phyloP scores from a whole-genome alignment of 2,329 filamentous ascomycete genomes.

The Zasmidium angulare region DNA sequence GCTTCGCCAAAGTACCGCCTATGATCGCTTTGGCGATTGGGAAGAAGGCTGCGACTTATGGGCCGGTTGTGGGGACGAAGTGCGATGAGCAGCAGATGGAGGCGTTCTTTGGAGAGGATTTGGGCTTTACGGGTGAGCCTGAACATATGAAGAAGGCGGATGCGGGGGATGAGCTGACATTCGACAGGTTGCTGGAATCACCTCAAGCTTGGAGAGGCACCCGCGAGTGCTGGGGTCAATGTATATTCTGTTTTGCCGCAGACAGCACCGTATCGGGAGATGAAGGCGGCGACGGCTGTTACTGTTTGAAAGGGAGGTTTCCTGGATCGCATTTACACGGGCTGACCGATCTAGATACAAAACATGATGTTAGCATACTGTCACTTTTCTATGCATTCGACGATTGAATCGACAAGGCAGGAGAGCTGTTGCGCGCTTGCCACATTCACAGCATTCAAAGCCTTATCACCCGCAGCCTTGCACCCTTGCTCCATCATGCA shows the following conservation, averaged over 20 bases:
- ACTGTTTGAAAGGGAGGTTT: no score
- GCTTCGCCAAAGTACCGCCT: conserved; percentile 11
- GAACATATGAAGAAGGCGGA: no score
- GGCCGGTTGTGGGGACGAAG: conserved; percentile 7
- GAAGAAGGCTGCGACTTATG: conserved; percentile 16
- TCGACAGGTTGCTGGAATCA: conserved; percentile 14
- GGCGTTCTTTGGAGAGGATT: conserved; percentile 15
- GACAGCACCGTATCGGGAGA: conserved; percentile 2
- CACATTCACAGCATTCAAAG: no score
- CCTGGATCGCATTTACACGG: no score
- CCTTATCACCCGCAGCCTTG: no score
- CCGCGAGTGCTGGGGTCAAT: not conserved
- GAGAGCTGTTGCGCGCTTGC: no score
- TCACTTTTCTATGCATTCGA: no score
- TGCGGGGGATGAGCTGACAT: not conserved
- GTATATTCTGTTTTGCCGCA: conserved; percentile 5
- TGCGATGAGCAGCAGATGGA: conserved; percentile 15
- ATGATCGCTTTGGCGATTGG: conserved; percentile 18
- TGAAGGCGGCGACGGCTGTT: not conserved
- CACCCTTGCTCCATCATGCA: no score
- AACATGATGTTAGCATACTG: no score
- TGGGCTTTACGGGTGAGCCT: conserved; percentile 12
- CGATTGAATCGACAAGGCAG: no score
- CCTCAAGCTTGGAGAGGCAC: conserved; percentile 10
- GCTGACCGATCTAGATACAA: no score